Conservation (phyloP, 2,329 filamentous ascomycete genomes). For the Ophiocordyceps australis region DNA sequence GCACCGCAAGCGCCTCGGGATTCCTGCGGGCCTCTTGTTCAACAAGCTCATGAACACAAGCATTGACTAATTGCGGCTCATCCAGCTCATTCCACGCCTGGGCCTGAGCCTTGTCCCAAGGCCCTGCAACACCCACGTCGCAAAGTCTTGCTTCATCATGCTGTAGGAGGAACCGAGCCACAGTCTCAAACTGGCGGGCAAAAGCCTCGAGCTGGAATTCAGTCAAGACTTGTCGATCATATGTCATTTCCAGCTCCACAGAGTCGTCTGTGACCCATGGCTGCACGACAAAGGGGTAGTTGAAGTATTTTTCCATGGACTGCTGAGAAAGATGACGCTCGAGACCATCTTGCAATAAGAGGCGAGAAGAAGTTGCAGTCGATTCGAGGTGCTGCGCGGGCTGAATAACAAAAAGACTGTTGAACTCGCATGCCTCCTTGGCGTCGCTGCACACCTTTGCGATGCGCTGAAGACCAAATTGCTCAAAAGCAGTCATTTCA, state of each 20-base stretch:
- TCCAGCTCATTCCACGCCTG: not conserved
- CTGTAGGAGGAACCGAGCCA: not conserved
- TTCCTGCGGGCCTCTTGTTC: conserved; percentile 13
- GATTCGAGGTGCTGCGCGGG: conserved; percentile 1
- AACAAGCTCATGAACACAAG: conserved; percentile 22
- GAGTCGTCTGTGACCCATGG: not conserved
- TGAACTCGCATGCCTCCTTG: conserved; percentile 3
- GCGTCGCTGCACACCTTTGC: conserved; percentile 3
- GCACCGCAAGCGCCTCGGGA: conserved; percentile 16
- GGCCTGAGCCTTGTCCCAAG: conserved; percentile 1
- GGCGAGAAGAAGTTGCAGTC: not conserved
- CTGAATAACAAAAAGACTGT: conserved; percentile 5
- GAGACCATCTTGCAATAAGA: not conserved
- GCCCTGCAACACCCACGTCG: not conserved
- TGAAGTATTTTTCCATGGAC: conserved; percentile 4
- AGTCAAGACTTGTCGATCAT: conserved; percentile 1
- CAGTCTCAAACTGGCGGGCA: conserved; percentile 1
- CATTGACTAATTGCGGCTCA: conserved; percentile 1
- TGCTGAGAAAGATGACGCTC: not conserved
- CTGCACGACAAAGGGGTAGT: conserved; percentile 3
- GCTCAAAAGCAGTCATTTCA: conserved; percentile 4
- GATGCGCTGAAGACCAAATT: conserved; percentile 4
- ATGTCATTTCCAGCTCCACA: conserved; percentile 1
- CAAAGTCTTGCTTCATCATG: not conserved
- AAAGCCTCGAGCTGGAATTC: conserved; percentile 2